Conservation (phyloP, 1,284 basidiomycete species). For the Irpex sp. region DNA sequence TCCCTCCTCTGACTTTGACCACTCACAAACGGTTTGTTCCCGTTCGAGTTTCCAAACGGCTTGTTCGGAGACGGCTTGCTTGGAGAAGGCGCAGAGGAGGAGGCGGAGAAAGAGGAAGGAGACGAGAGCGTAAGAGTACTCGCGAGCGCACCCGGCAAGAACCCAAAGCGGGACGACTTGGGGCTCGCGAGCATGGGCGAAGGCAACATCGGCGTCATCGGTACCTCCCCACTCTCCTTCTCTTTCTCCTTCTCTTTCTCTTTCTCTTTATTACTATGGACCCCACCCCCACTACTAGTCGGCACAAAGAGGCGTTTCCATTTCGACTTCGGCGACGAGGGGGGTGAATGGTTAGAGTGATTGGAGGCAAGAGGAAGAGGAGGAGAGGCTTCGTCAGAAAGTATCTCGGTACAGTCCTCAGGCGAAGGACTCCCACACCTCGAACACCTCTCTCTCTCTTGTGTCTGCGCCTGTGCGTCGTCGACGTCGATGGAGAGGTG, state of each 20-base stretch:
- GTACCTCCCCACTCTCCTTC: neutral
- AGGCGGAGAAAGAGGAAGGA: conserved; percentile 4
- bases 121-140: conserved; percentile 23
- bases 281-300: neutral
- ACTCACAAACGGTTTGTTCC: too few species aligned
- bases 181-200: conserved; percentile 18
- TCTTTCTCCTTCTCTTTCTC: too few species aligned
- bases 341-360: neutral
- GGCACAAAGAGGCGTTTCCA: conserved; percentile 12
- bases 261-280: too few species aligned
- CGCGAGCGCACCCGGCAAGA: conserved; percentile 18
- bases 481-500: conserved; percentile 7
- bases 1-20: conserved; percentile 16
- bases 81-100: too few species aligned
- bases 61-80: too few species aligned
- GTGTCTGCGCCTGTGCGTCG: too few species aligned
- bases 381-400: too few species aligned
- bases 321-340: conserved; percentile 8
- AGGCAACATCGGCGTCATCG: conserved; percentile 14
- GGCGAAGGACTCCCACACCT: neutral
- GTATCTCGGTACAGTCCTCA: conserved; percentile 5
- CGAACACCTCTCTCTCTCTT: neutral
- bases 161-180: conserved; percentile 11
- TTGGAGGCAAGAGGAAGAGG: too few species aligned
- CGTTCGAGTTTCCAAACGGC: neutral